Base-by-base conservation (phyloP, 345 rosid genomes). In the Limnanthes douglasii region DNA sequence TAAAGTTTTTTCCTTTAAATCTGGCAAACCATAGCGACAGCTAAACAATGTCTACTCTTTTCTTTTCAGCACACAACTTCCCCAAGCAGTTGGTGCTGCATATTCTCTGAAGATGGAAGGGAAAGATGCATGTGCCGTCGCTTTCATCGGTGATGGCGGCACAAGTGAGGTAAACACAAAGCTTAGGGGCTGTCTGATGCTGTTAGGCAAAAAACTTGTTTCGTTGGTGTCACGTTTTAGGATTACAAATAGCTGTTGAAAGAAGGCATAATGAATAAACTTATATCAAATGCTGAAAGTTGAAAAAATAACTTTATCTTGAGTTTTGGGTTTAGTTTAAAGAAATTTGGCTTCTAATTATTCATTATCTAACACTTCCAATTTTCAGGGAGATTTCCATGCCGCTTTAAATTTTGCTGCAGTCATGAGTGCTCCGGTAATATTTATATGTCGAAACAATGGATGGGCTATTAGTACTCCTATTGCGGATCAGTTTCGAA, bases 151-250 rank as follows among this genome's bases (percentile, higher is more conserved):
- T 11, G 90, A 83, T 55, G 94, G 94, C 1, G 70, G 73, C 31
- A 66, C 85, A 21, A 83, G 90, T 43, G 90, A 83, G 94, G 94
- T 82, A n/a, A n/a, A n/a, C n/a, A n/a, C n/a, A n/a, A n/a, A n/a
- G n/a, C n/a, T n/a, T n/a, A n/a, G n/a, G n/a, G n/a, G n/a, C n/a
- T n/a, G n/a, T n/a, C n/a, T n/a, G n/a, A n/a, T n/a, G n/a, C n/a
- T n/a, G n/a, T n/a, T n/a, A n/a, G n/a, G n/a, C n/a, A n/a, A n/a
- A n/a, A n/a, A n/a, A n/a, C n/a, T n/a, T n/a, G n/a, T n/a, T n/a
- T n/a, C n/a, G n/a, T n/a, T n/a, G n/a, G n/a, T n/a, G n/a, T n/a
- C n/a, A n/a, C n/a, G n/a, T n/a, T n/a, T n/a, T n/a, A n/a, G n/a
- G n/a, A n/a, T n/a, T n/a, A n/a, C n/a, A n/a, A n/a, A n/a, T n/a